Base-by-base conservation (phyloP, 352 stramenopile genomes). In the Phytophthora colocasiae region DNA sequence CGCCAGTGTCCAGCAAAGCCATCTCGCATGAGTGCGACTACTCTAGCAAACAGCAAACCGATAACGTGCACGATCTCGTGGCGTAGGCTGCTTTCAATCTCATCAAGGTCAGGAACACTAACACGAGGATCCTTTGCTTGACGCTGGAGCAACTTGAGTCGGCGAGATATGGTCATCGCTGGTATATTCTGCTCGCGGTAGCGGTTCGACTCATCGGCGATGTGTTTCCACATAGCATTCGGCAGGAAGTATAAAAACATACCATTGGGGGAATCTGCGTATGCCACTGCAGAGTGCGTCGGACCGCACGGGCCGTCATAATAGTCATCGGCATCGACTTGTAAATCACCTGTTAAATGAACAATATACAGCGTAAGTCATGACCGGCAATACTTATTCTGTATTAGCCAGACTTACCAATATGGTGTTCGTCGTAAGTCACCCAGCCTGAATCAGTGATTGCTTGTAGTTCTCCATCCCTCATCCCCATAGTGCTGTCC, bases 161-260 rank as follows among this genome's bases (percentile, higher is more conserved):
- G 39, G 0, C 39, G 34, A 14, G 34, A 39, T 15, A 12, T 24
- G 10, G 53, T 54, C 2, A 66, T 4, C 2, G n/a, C 29, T 15
- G 6, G 26, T 4, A 63, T 46, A 29, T 46, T 56, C 45, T 71
- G 56, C 11, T 19, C 9, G 1, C 61, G 41, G n/a, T 54, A 75
- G 0, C 38, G 19, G 31, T 69, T 69, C 5, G 69, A 57, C 55
- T 68, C 54, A 0, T 68, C 24, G 1, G 55, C 58, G 6, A 77
- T 63, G 1, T 11, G 10, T 10, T 40, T 51, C 59, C 63, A 71
- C 19, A 19, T 19, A 19, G 19, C 19, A 1, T 19, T 19, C 19
- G 19, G 19, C 19, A 51, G 27, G 12, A 51, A 38, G 12, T 51
- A 71, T 45, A 77, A 73, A 19, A 71, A 71, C 56, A 73, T 26